Conservation (phyloP, 129 eudicot genomes). For the Arctium minus region DNA sequence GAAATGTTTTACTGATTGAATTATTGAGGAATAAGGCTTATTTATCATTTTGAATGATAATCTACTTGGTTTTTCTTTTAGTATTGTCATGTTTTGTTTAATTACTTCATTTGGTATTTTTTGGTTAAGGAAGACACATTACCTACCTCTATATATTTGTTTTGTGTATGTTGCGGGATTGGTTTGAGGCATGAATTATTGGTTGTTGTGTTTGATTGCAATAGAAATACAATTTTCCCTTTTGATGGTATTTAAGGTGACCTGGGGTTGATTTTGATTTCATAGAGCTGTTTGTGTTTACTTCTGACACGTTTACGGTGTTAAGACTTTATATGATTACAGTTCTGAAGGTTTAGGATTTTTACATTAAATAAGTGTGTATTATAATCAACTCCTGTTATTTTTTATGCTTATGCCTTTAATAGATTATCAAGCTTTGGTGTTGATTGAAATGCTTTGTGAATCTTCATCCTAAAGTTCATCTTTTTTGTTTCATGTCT, state of each 20-base stretch:
- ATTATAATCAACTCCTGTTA: background rate
- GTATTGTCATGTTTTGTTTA: background rate
- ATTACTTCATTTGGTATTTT: background rate
- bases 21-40: background rate
- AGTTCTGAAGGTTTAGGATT: background rate
- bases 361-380: background rate
- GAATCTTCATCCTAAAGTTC: background rate
- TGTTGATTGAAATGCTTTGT: conserved; percentile 3
- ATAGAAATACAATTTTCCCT: background rate
- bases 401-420: background rate
- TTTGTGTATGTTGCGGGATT: background rate
- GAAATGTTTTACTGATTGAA: background rate
- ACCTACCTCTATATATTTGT: background rate
- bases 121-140: background rate
- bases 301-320: background rate
- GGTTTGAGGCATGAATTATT: background rate
- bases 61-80: background rate
- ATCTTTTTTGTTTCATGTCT: background rate
- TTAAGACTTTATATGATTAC: background rate
- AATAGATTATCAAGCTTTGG: background rate
- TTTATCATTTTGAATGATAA: background rate
- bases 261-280: background rate
- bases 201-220: background rate
- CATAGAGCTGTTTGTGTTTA: background rate
- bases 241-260: background rate